Evolutionary conservation across 2,329 filamentous ascomycete species (phyloP).

Genomic region (Atkinsonella texensis): DNA sequence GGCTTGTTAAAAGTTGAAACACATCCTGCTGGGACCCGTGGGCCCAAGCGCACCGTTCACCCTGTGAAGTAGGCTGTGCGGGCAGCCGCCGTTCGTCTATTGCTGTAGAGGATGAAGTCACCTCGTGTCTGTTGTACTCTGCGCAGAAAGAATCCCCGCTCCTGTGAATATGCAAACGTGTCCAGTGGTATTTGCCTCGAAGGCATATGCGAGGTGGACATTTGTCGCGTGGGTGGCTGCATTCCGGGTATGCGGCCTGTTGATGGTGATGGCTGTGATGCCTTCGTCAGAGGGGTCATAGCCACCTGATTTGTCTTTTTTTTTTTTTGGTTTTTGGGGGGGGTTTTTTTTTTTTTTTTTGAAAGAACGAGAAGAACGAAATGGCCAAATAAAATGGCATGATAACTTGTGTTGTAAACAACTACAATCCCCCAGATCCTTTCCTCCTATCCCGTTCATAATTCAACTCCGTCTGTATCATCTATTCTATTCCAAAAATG

Average conservation of each 20-base stretch:
- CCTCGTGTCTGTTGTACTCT: constrained; percentile 37
- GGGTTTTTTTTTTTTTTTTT: too few relatives aligned
- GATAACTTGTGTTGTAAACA: too few relatives aligned
- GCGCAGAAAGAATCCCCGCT: constrained; percentile 36
- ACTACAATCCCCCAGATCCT: too few relatives aligned
- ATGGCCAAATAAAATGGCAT: too few relatives aligned
- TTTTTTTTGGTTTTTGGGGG: too few relatives aligned
- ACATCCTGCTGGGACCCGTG: constrained; percentile 39
- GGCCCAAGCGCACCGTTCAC: constrained; percentile 23
- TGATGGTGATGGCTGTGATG: constrained; percentile 43
- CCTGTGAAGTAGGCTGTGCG: neutral
- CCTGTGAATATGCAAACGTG: constrained; percentile 41
- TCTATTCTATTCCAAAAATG: too few relatives aligned
- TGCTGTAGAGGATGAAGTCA: constrained; percentile 16
- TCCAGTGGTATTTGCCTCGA: constrained; percentile 36
- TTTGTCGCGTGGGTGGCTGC: constrained; percentile 39
- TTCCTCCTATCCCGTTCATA: too few relatives aligned
- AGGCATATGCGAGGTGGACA: constrained; percentile 31
- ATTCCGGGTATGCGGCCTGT: constrained; percentile 37
- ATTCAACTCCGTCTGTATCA: too few relatives aligned
- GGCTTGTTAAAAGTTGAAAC: constrained; percentile 31
- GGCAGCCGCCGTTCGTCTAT: neutral
- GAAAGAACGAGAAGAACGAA: too few relatives aligned
- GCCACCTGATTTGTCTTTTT: too few relatives aligned
- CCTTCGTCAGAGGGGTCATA: constrained; percentile 19